phyloP scores from a whole-genome alignment of 352 stramenopile species.

The Proteromonas lacertae region DNA sequence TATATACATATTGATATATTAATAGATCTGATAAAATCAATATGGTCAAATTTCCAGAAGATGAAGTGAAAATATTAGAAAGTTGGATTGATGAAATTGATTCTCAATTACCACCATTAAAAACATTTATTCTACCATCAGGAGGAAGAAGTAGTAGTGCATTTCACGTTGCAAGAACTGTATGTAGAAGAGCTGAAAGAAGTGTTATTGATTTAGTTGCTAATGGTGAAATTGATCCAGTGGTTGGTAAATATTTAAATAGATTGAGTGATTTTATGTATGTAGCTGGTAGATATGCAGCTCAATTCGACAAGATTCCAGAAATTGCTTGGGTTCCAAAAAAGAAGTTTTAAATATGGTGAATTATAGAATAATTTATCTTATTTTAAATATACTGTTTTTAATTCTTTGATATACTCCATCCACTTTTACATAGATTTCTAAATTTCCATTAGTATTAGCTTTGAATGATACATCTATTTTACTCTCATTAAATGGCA shows the following conservation, averaged over 20 bases:
- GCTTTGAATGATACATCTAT: too few relatives aligned
- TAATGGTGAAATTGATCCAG: not conserved
- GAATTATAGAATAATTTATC: too few relatives aligned
- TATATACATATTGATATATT: not conserved
- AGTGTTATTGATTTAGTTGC: not conserved
- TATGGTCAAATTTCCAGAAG: not conserved
- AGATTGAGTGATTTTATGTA: constrained; percentile 2
- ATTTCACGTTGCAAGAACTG: not conserved
- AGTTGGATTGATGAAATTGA: constrained; percentile 1
- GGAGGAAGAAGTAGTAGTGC: not conserved
- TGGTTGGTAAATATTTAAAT: not conserved
- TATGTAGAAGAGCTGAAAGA: not conserved
- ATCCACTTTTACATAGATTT: too few relatives aligned
- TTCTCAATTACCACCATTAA: not conserved
- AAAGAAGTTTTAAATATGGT: too few relatives aligned
- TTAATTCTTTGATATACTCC: too few relatives aligned
- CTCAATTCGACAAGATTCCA: too few relatives aligned
- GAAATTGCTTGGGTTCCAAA: too few relatives aligned
- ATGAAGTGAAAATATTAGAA: too few relatives aligned
- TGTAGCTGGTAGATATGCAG: not conserved
- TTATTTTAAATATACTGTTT: too few relatives aligned
- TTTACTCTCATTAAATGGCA: too few relatives aligned
- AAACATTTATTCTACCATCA: constrained; percentile 1
- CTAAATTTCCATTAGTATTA: too few relatives aligned
- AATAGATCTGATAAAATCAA: not conserved